phyloP scores from a whole-genome alignment of 2,329 filamentous ascomycete genomes.

The Neofusicoccum ribis region DNA sequence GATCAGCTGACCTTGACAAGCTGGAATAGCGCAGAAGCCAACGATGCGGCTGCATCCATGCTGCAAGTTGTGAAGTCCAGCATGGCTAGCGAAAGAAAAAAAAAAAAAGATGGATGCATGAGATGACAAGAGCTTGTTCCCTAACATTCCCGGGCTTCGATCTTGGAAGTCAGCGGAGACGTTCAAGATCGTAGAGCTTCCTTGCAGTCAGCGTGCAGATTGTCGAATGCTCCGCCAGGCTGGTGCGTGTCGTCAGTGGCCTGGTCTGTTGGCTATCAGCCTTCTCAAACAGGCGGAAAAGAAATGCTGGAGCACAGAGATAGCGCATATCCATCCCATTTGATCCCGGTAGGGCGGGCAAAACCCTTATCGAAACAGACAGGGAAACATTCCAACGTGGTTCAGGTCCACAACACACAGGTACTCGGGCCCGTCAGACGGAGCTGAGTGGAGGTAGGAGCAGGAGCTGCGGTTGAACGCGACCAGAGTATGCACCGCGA shows the following conservation, averaged over 20 bases:
- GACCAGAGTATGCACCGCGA: neutral
- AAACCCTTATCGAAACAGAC: constrained; percentile 15
- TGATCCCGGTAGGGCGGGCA: neutral
- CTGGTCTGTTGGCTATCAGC: constrained; percentile 1
- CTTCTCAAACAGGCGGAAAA: constrained; percentile 13
- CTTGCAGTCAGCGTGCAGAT: constrained; percentile 3
- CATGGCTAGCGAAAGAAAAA: neutral
- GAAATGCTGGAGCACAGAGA: constrained; percentile 7
- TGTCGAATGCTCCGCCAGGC: neutral
- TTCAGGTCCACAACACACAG: neutral
- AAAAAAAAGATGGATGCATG: neutral
- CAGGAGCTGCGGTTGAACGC: neutral
- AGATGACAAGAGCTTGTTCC: neutral
- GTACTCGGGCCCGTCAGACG: neutral
- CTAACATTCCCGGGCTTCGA: neutral
- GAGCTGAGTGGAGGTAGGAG: neutral
- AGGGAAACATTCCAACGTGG: constrained; percentile 1
- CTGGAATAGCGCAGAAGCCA: neutral
- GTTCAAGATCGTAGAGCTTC: constrained; percentile 6
- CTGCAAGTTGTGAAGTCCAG: neutral
- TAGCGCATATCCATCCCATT: neutral
- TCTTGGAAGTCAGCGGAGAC: neutral
- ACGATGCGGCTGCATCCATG: neutral
- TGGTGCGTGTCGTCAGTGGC: neutral
- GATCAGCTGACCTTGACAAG: neutral